Conservation (phyloP, 208 protist genomes). For the Crithidia acanthocephali region DNA sequence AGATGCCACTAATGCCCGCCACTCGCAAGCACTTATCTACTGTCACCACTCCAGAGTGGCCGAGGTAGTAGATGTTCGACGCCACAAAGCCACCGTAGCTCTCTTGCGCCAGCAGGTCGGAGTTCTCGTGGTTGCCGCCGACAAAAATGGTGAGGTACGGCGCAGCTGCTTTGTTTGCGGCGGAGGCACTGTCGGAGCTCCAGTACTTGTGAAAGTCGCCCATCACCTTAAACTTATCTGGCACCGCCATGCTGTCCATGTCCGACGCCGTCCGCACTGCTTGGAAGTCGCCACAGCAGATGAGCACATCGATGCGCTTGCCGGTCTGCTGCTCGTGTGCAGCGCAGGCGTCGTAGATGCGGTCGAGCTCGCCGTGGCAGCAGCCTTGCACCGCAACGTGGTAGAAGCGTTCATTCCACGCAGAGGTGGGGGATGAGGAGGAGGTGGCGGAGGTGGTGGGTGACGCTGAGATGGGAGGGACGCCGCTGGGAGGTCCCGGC, state of each 20-base stretch:
- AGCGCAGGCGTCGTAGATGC: slow-evolving; percentile 94
- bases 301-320: slow-evolving; percentile 95
- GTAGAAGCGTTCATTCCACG: slow-evolving; percentile 37
- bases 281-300: slow-evolving; percentile 99
- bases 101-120: slow-evolving; percentile 94
- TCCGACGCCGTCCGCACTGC: slow-evolving; percentile 93
- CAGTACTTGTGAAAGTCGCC: slow-evolving; percentile 97
- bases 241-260: slow-evolving; percentile 94
- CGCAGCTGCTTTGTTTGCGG: slow-evolving; percentile 37
- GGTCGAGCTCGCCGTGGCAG: slow-evolving; percentile 97
- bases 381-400: slow-evolving; percentile 98
- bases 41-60: slow-evolving; percentile 92
- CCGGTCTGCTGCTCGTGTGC: slow-evolving; percentile 77
- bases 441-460: background rate
- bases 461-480: slow-evolving; percentile 4
- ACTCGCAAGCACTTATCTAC: slow-evolving; percentile 81
- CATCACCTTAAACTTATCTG: slow-evolving; percentile 94
- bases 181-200: background rate
- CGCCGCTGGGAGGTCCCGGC: background rate
- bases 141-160: slow-evolving; percentile 98
- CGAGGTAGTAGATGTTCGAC: slow-evolving; percentile 99
- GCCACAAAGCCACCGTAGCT: slow-evolving; percentile 97
- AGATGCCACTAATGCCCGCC: slow-evolving; percentile 89
- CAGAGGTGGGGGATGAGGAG: slow-evolving; percentile 1
- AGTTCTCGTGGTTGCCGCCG: slow-evolving; percentile 99